Percentiles rank a stretch among this genome's conserved stretches.
Conservation (phyloP, 257 asterid genomes). For the Hygrophila difformis region DNA sequence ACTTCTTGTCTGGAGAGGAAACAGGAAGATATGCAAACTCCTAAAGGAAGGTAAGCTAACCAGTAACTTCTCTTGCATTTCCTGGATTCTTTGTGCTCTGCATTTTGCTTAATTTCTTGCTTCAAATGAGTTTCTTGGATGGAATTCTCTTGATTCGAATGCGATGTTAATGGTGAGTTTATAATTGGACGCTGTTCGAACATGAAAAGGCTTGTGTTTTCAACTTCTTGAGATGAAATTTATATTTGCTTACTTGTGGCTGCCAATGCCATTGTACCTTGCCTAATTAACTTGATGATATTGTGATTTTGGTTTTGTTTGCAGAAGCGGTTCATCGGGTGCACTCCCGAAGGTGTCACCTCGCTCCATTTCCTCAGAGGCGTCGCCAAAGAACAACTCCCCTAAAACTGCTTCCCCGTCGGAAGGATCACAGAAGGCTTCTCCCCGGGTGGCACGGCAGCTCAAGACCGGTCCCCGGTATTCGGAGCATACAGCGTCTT, state of each 20-base stretch:
- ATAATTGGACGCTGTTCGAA: too few relatives aligned
- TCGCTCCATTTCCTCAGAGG: constrained; percentile 28
- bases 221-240: too few relatives aligned
- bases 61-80: too few relatives aligned
- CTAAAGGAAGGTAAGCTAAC: constrained; percentile 57
- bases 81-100: constrained; percentile 11
- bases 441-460: constrained; percentile 73
- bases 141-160: constrained; percentile 1
- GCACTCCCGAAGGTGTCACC: constrained; percentile 36
- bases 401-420: constrained; percentile 24
- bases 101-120: too few relatives aligned
- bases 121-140: constrained; percentile 10
- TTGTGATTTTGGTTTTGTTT: background rate
- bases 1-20: constrained; percentile 24
- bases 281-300: background rate
- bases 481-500: constrained; percentile 51
- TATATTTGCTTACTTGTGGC: too few relatives aligned
- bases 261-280: too few relatives aligned
- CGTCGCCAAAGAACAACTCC: constrained; percentile 34
- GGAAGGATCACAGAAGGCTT: constrained; percentile 33
- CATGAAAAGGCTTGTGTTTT: too few relatives aligned
- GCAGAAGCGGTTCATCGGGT: constrained; percentile 47
- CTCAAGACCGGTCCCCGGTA: constrained; percentile 48
- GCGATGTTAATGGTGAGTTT: constrained; percentile 1
- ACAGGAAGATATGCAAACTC: constrained; percentile 82